Base-by-base conservation (phyloP, 2,329 filamentous ascomycete species). In the Zasmidium citrigriseum region DNA sequence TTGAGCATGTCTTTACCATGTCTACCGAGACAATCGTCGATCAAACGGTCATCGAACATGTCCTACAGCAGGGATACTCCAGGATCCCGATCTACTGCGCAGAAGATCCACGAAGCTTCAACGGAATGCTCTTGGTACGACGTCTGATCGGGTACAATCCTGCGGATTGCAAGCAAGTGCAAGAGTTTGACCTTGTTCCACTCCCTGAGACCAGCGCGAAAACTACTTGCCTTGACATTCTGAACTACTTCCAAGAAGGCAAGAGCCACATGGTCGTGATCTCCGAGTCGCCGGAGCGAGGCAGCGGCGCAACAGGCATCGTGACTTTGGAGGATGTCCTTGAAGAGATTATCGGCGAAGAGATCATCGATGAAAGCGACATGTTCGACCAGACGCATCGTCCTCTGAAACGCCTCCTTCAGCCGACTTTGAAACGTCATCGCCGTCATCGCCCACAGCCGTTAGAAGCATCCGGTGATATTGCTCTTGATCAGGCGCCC, bases 201-300 rank as follows among this genome's bases (percentile, higher is more conserved):
- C 85, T 99, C 5, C 95, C 96, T 1, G 95, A 99, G 75, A 99
- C 95, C 0, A 86, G 91, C 9, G 91, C 95, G 0, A 91, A 97
- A 72, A 99, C 95, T 0, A 97, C 93, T 78, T 99, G 95, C 73
- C 78, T 99, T 55, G 95, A 99, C 74, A 98, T 99, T 69, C 91
- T 99, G 77, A 99, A 99, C 78, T 99, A 97, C 76, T 99, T 99
- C 80, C 95, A 99, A 75, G 95, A 99, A 79, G 95, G 95, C 68
- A 99, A 99, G 75, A 96, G 93, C 1, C 95, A 99, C 75, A 96
- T 99, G 93, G 93, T 98, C 0, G 81, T 99, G 23, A 95, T 98
- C 9, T 97, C 93, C 0, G 90, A 96, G 69, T 84, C 79, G 64
- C 95, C 95, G 0, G 93, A 93, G 16, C 90, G 96, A 65, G 88